phyloP scores from a whole-genome alignment of 257 asterid species.

The Linaria vulgaris region DNA sequence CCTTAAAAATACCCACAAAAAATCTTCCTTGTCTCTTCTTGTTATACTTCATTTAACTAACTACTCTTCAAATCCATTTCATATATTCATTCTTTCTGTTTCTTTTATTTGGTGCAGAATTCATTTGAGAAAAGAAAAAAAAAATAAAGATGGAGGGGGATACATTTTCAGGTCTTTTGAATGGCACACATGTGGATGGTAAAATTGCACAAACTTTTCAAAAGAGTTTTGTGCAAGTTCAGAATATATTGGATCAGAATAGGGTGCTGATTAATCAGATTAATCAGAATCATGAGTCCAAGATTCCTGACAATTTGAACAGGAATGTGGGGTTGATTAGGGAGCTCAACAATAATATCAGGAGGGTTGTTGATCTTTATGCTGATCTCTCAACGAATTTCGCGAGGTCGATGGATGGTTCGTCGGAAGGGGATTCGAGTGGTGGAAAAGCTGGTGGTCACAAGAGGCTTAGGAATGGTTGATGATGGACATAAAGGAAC shows the following conservation, averaged over 20 bases:
- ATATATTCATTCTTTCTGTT: conserved; percentile 14
- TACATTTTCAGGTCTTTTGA: conserved; percentile 54
- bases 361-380: conserved; percentile 82
- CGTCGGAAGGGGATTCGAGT: conserved; percentile 77
- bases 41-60: conserved; percentile 11
- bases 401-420: conserved; percentile 59
- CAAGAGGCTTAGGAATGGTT: conserved; percentile 73
- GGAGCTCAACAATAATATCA: conserved; percentile 82
- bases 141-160: conserved; percentile 63
- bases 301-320: conserved; percentile 71
- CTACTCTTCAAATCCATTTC: conserved; percentile 5
- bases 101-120: conserved; percentile 33
- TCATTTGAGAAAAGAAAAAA: conserved; percentile 30
- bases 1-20: conserved; percentile 35
- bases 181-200: conserved; percentile 61
- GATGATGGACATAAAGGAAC: neutral
- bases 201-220: conserved; percentile 74
- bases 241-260: conserved; percentile 75
- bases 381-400: conserved; percentile 71
- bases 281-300: conserved; percentile 88
- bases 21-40: conserved; percentile 30
- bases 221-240: conserved; percentile 84
- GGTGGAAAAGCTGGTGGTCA: conserved; percentile 51
- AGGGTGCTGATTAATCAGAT: conserved; percentile 76
- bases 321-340: conserved; percentile 79